phyloP scores from a whole-genome alignment of 192 early-diverging fungal species.

The Paraglomus brasilianum region DNA sequence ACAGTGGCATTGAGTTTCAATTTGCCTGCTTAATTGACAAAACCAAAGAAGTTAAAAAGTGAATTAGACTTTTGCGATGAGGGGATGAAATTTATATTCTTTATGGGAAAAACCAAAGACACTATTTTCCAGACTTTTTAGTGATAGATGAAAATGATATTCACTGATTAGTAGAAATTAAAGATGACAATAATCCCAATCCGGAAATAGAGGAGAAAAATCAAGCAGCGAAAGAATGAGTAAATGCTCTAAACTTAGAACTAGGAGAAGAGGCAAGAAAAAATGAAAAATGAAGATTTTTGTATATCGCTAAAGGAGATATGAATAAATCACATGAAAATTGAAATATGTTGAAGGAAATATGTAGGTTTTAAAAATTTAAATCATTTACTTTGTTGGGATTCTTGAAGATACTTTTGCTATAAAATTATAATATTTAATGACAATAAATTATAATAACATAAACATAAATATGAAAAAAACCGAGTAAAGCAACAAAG shows the following conservation, averaged over 20 bases:
- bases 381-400: too few relatives aligned
- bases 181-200: conserved; percentile 9
- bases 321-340: conserved; percentile 25
- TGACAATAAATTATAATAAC: too few relatives aligned
- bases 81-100: conserved; percentile 21
- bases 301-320: conserved; percentile 28
- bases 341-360: conserved; percentile 20
- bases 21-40: not conserved
- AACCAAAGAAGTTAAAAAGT: conserved; percentile 16
- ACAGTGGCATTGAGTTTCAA: conserved; percentile 11
- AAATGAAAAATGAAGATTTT: conserved; percentile 27
- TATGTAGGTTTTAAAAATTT: conserved; percentile 8
- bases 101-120: conserved; percentile 10
- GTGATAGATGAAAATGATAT: conserved; percentile 17
- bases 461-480: too few relatives aligned
- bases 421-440: too few relatives aligned
- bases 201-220: conserved; percentile 17
- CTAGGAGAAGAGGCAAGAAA: conserved; percentile 20
- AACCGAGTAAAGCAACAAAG: too few relatives aligned
- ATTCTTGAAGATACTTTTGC: too few relatives aligned
- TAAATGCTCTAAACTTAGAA: conserved; percentile 13
- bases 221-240: conserved; percentile 8
- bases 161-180: conserved; percentile 18
- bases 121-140: conserved; percentile 16
- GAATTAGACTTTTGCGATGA: conserved; percentile 11